These are phyloP conservation scores for Collybia sordida DNA, from an alignment of 768 basidiomycete genomes.

Conservation along the genomic window DNA sequence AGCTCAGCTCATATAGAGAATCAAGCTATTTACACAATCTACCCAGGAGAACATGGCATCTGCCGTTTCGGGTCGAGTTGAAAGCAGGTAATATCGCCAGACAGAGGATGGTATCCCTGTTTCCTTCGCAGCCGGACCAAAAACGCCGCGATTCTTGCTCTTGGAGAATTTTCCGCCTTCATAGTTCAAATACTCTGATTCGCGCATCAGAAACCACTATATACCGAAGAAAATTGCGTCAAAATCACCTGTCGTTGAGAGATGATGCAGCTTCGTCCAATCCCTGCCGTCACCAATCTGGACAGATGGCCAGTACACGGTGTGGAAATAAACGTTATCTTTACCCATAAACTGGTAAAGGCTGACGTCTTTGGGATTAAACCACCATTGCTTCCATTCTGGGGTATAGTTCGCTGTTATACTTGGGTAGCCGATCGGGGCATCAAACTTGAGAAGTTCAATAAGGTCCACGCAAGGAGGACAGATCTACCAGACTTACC, in stretches of 20 bases:
- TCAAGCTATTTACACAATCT: conserved; percentile 67
- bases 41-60: conserved; percentile 98
- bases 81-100: conserved; percentile 95
- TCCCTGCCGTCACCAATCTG: conserved; percentile 84
- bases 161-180: conserved; percentile 99
- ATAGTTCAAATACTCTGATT: conserved; percentile 91
- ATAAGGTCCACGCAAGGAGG: conserved; percentile 10
- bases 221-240: background rate
- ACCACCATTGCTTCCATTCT: conserved; percentile 98
- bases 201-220: background rate
- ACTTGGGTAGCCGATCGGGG: conserved; percentile 94
- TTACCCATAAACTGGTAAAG: conserved; percentile 99
- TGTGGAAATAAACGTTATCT: conserved; percentile 99
- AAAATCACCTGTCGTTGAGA: conserved; percentile 86
- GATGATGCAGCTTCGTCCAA: conserved; percentile 93
- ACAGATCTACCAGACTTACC: conserved; percentile 49
- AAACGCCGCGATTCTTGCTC: conserved; percentile 94
- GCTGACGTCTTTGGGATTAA: conserved; percentile 83
- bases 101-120: conserved; percentile 93
- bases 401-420: conserved; percentile 95
- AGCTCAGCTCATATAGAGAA: background rate
- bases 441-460: conserved; percentile 76
- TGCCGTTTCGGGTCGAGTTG: conserved; percentile 88
- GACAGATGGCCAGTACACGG: conserved; percentile 90
- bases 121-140: conserved; percentile 91